Percentiles rank a stretch among this genome's conserved stretches.
Evolutionary conservation across 345 rosid species (phyloP).

Genomic region (Corchorus olitorius): DNA sequence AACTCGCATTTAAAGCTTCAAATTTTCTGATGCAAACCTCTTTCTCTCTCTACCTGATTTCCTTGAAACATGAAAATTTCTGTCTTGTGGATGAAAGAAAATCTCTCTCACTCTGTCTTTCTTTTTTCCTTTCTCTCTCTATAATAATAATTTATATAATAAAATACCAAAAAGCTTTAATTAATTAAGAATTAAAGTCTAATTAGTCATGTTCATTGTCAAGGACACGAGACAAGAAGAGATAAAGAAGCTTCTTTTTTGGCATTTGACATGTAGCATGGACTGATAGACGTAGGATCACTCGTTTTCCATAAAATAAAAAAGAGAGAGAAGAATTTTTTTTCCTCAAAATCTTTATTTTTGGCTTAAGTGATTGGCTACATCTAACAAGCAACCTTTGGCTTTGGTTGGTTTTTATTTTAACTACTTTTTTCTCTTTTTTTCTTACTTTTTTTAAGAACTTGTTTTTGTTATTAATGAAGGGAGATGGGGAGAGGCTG

Average conservation of each 20-base stretch:
- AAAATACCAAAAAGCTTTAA: background rate
- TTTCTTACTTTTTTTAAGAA: background rate
- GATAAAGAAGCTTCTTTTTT: slow-evolving; percentile 3
- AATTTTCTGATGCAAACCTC: slow-evolving; percentile 21
- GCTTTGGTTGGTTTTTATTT: background rate
- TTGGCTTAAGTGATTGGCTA: background rate
- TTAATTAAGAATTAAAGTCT: background rate
- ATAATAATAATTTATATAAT: background rate
- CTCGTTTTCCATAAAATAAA: background rate
- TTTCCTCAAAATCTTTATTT: background rate
- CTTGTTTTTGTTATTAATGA: background rate
- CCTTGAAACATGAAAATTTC: slow-evolving; percentile 27
- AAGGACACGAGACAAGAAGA: background rate
- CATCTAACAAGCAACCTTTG: background rate
- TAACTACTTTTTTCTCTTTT: background rate
- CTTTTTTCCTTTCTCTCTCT: background rate
- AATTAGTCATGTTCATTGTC: background rate
- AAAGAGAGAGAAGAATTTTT: background rate
- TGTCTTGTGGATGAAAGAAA: slow-evolving; percentile 26
- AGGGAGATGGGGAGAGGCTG: background rate
- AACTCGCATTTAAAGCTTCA: slow-evolving; percentile 61
- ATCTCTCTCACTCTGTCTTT: background rate
- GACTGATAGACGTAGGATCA: background rate
- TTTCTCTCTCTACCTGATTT: slow-evolving; percentile 23
- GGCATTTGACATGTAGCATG: background rate